These are phyloP conservation scores for Lipomyces chichibuensis DNA, from an alignment of 805 yeast genomes.

Conservation along the genomic window DNA sequence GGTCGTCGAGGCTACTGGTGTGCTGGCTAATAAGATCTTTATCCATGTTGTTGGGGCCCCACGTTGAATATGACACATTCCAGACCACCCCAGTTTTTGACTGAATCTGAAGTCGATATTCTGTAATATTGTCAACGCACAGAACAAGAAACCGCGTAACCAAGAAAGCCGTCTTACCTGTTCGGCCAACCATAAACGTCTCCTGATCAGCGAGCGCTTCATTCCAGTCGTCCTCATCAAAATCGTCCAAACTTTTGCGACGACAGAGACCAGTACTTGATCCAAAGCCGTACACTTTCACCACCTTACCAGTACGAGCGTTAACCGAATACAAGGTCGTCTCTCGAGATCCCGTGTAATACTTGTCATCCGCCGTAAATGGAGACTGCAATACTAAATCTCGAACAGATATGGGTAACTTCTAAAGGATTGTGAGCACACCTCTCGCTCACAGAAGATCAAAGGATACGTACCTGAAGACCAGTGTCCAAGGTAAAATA, in stretches of 20 bases:
- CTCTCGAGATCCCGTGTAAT: conserved; percentile 78
- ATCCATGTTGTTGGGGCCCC: conserved; percentile 92
- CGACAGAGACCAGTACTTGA: conserved; percentile 42
- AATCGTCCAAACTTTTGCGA: conserved; percentile 1
- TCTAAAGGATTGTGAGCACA: conserved; percentile 11
- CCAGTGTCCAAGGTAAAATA: conserved; percentile 78
- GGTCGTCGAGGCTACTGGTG: conserved; percentile 60
- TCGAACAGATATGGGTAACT: conserved; percentile 76
- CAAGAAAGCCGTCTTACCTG: conserved; percentile 11
- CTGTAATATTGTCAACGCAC: conserved; percentile 36
- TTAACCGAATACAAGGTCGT: conserved; percentile 77
- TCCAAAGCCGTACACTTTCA: conserved; percentile 67
- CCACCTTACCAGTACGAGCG: conserved; percentile 70
- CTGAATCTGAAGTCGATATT: conserved; percentile 58
- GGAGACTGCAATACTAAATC: conserved; percentile 83
- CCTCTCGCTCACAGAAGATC: neutral
- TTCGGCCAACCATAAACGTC: conserved; percentile 25
- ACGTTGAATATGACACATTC: conserved; percentile 82
- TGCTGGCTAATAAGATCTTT: conserved; percentile 50
- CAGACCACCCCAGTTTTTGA: conserved; percentile 71
- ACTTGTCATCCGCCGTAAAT: conserved; percentile 72
- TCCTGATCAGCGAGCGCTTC: conserved; percentile 19
- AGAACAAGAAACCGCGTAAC: conserved; percentile 16
- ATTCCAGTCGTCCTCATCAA: conserved; percentile 33
- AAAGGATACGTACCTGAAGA: conserved; percentile 51